These are phyloP conservation scores for Blastocystis hominis DNA, from an alignment of 352 stramenopile genomes.

Conservation along the genomic window DNA sequence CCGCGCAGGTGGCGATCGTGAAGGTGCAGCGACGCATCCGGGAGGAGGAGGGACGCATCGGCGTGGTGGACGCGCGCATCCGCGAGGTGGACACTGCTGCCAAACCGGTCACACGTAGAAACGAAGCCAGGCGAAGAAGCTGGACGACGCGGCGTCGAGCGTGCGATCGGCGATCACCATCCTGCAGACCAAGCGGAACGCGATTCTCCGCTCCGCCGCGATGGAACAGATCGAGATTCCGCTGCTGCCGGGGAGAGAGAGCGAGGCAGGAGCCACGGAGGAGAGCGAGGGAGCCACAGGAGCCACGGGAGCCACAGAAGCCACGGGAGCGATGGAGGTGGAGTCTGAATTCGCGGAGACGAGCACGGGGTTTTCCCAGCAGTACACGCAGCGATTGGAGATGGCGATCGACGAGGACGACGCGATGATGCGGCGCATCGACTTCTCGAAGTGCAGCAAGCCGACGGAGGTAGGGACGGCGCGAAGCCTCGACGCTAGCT, in stretches of 20 bases:
- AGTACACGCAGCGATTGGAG: slow-evolving; percentile 68
- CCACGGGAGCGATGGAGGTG: slow-evolving; percentile 63
- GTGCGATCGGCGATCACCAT: slow-evolving; percentile 48
- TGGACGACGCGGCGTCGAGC: slow-evolving; percentile 1
- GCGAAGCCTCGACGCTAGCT: slow-evolving; percentile 64
- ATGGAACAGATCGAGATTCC: slow-evolving; percentile 86
- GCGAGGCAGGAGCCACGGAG: slow-evolving; percentile 18
- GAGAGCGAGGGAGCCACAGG: not conserved
- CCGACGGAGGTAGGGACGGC: slow-evolving; percentile 68
- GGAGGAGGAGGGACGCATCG: slow-evolving; percentile 69
- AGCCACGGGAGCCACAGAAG: not conserved
- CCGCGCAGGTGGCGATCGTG: slow-evolving; percentile 69
- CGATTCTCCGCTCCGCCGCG: slow-evolving; percentile 83
- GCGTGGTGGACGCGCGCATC: slow-evolving; percentile 73
- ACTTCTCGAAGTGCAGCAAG: slow-evolving; percentile 77
- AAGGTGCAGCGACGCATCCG: slow-evolving; percentile 64
- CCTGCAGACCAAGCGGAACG: slow-evolving; percentile 81
- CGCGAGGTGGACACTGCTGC: not conserved
- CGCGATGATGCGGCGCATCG: slow-evolving; percentile 68
- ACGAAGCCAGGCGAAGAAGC: slow-evolving; percentile 50
- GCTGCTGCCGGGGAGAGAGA: slow-evolving; percentile 61
- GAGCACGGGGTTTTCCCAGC: not conserved
- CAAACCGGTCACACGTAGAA: slow-evolving; percentile 64
- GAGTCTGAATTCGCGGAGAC: slow-evolving; percentile 32
- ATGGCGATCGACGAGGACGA: slow-evolving; percentile 66